Percentiles rank a stretch among this genome's conserved stretches.
Evolutionary conservation across 2,329 filamentous ascomycete species (phyloP).

Genomic region (Calonectria multiphialidica): DNA sequence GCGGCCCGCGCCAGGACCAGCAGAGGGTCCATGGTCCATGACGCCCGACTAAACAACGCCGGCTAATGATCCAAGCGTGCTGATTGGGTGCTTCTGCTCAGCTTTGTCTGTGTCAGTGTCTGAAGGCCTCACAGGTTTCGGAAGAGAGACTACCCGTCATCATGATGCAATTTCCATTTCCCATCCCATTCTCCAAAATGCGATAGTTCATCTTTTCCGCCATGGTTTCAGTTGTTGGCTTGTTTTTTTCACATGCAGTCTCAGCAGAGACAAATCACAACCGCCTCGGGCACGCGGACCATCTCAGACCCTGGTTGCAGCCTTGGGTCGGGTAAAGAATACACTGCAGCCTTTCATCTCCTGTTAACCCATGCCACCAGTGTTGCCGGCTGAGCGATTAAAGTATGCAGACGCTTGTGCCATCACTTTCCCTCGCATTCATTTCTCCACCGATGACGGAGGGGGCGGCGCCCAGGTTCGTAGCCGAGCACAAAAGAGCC

Average conservation of each 20-base stretch:
- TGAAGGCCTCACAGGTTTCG: neutral
- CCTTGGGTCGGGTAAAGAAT: neutral
- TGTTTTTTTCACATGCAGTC: conserved; percentile 11
- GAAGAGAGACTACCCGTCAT: conserved; percentile 17
- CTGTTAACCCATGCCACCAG: neutral
- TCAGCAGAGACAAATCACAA: conserved; percentile 13
- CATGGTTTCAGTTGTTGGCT: conserved; percentile 12
- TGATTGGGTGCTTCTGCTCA: neutral
- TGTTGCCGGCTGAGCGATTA: conserved; percentile 26
- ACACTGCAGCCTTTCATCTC: neutral
- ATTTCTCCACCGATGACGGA: conserved; percentile 27
- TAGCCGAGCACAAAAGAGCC: conserved; percentile 22
- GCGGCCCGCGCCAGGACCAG: conserved; percentile 15
- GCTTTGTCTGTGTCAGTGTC: neutral
- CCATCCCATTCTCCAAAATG: conserved; percentile 22
- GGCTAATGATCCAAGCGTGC: neutral
- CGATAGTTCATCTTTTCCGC: conserved; percentile 21
- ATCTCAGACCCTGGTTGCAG: conserved; percentile 18
- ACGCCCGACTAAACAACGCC: neutral
- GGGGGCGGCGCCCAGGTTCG: conserved; percentile 14
- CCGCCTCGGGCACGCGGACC: conserved; percentile 11
- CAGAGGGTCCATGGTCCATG: conserved; percentile 5
- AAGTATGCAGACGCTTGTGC: conserved; percentile 11
- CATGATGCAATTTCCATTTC: conserved; percentile 31
- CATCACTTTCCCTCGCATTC: conserved; percentile 13